Base-by-base conservation (phyloP, 192 early-diverging fungal genomes). In the Gryganskiella cystojenkinii region DNA sequence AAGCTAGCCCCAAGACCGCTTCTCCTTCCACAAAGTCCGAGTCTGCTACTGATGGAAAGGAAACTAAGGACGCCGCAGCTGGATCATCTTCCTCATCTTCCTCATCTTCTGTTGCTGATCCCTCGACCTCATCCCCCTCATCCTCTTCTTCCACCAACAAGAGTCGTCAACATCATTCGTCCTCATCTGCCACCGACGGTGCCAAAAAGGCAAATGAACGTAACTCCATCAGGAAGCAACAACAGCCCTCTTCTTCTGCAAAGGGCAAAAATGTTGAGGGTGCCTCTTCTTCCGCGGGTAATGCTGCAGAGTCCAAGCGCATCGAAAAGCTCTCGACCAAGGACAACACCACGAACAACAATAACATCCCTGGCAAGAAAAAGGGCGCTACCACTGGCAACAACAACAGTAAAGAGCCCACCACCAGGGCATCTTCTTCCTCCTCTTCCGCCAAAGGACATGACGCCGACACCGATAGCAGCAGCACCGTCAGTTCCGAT, bases 241-340 rank as follows among this genome's bases (percentile, higher is more conserved):
- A 46, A 37, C 25, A 19, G 15, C 24, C 20, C 19, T 15, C 15
- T 33, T 34, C 55, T 31, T 13, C 58, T 60, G 57, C 33, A 6
- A 27, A 63, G 44, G 5, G 28, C 25, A 33, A 55, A n/a, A 55
- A 30, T 55, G 4, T 37, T 40, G 52, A 54, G 2, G 40, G 35
- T 44, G 24, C 55, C 0, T n/a, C 42, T 22, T 24, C 59, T 40
- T 33, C 42, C 20, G 43, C 47, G 27, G 24, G 19, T 35, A 46
- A 52, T 35, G 27, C 42, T 35, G 58, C n/a, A 10, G 58, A 69
- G 57, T 45, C 67, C 58, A 60, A 70, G 58, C 67, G 50, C 28
- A 61, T 30, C 34, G 57, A 60, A 55, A 70, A 30, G 67, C 67
- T 70, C 67, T 70, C 67, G 55, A 45, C 60, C 22, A 53, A 22